Evolutionary conservation across 75 land plant genomes (phyloP).

Genomic region (Cupressus sempervirens): DNA sequence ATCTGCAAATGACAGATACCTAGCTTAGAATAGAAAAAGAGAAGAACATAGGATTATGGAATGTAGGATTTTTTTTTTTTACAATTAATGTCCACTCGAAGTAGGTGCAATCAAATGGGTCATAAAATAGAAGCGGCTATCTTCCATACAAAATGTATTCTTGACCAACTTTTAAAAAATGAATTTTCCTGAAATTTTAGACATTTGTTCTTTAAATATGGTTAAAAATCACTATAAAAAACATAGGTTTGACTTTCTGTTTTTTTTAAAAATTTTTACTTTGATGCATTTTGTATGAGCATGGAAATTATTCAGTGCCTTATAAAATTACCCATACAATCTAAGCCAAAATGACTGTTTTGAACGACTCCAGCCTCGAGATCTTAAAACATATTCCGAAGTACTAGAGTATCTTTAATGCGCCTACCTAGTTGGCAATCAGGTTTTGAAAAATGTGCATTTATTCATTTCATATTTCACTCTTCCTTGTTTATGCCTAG

Average conservation of each 20-base stretch:
- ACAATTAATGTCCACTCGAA: background rate
- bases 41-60: background rate
- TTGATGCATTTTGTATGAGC: no score
- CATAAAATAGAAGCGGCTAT: no score
- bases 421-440: background rate
- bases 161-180: no score
- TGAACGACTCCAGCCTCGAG: background rate
- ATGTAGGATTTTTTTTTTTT: background rate
- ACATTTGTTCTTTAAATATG: no score
- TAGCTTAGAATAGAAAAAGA: background rate
- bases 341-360: background rate
- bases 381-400: background rate
- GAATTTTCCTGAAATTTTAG: no score
- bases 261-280: no score
- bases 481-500: background rate
- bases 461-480: background rate
- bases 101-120: background rate
- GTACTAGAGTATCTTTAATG: background rate
- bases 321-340: background rate
- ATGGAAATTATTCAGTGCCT: no score
- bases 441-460: background rate
- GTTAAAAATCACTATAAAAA: no score
- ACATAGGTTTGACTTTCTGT: no score
- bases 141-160: no score
- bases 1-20: background rate